Conservation (phyloP, 2,329 filamentous ascomycete species). For the Xylaria polymorpha region DNA sequence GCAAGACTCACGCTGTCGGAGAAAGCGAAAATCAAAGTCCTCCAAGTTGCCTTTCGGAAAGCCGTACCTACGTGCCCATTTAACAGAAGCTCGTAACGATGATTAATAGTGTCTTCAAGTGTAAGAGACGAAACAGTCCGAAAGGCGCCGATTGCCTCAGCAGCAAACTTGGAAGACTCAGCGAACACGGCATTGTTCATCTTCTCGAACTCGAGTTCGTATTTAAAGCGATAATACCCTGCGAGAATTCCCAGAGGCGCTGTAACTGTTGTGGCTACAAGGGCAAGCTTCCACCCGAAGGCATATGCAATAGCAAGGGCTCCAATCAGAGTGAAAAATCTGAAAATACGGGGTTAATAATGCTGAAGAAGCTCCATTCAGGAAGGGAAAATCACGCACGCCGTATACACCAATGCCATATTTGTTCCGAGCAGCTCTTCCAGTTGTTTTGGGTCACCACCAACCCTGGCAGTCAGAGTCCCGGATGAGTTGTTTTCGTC, state of each 20-base stretch:
- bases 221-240: conserved; percentile 64
- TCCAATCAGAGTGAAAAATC: conserved; percentile 72
- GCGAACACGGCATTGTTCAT: conserved; percentile 76
- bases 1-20: conserved; percentile 74
- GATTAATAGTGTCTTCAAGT: conserved; percentile 73
- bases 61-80: conserved; percentile 68
- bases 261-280: conserved; percentile 73
- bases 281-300: conserved; percentile 81
- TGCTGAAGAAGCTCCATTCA: not conserved
- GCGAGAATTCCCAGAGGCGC: conserved; percentile 62
- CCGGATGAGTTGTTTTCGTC: conserved; percentile 69
- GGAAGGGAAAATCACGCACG: conserved; percentile 46
- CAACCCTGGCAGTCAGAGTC: conserved; percentile 67
- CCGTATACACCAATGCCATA: conserved; percentile 71
- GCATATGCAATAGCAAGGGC: conserved; percentile 74
- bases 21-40: conserved; percentile 74
- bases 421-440: conserved; percentile 73
- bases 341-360: conserved; percentile 29
- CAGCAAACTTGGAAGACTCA: conserved; percentile 78
- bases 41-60: conserved; percentile 69
- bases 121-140: conserved; percentile 77
- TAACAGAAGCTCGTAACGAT: conserved; percentile 70
- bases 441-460: conserved; percentile 68
- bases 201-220: conserved; percentile 74
- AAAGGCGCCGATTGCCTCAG: conserved; percentile 79